Percentiles rank a stretch among this genome's conserved stretches.
Evolutionary conservation across 345 rosid species (phyloP).

Genomic region (Iberis pinnata): DNA sequence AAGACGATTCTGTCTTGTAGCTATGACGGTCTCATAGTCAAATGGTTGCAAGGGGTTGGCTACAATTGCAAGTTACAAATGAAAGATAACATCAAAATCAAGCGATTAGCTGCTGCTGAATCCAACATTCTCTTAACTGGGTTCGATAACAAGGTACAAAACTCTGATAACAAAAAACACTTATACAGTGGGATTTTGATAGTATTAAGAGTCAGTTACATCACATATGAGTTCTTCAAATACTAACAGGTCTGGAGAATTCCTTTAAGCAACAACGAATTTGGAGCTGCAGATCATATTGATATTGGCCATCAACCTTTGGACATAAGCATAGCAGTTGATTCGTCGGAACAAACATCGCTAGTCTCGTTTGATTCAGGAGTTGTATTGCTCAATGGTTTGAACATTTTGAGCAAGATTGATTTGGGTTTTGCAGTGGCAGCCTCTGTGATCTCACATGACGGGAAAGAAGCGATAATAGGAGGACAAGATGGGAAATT

Average conservation of each 20-base stretch:
- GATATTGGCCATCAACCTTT: conserved; percentile 55
- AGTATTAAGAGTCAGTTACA: not conserved
- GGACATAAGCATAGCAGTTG: conserved; percentile 50
- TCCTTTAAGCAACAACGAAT: conserved; percentile 36
- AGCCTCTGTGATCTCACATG: conserved; percentile 57
- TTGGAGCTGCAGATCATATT: conserved; percentile 40
- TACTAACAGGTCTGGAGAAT: conserved; percentile 49
- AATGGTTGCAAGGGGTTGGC: conserved; percentile 64
- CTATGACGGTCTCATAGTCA: conserved; percentile 61
- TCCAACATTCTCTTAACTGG: conserved; percentile 44
- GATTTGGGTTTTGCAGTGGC: conserved; percentile 50
- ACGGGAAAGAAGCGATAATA: conserved; percentile 60
- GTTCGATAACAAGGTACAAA: conserved; percentile 41
- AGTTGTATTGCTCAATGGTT: conserved; percentile 48
- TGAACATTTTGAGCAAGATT: conserved; percentile 38
- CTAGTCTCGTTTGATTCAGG: conserved; percentile 52
- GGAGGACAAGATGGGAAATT: conserved; percentile 71
- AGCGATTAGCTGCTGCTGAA: conserved; percentile 52
- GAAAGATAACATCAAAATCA: conserved; percentile 51
- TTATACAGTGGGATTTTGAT: not conserved
- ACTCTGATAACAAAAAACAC: too few species aligned
- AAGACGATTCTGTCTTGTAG: conserved; percentile 57
- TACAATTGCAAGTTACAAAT: conserved; percentile 43
- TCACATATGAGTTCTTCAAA: not conserved
- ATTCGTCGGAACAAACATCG: conserved; percentile 34